Evolutionary conservation across 2,329 filamentous ascomycete species (phyloP), one percentile per base, ranked within the genome.

Genomic region (Pseudogymnoascus sp.): DNA sequence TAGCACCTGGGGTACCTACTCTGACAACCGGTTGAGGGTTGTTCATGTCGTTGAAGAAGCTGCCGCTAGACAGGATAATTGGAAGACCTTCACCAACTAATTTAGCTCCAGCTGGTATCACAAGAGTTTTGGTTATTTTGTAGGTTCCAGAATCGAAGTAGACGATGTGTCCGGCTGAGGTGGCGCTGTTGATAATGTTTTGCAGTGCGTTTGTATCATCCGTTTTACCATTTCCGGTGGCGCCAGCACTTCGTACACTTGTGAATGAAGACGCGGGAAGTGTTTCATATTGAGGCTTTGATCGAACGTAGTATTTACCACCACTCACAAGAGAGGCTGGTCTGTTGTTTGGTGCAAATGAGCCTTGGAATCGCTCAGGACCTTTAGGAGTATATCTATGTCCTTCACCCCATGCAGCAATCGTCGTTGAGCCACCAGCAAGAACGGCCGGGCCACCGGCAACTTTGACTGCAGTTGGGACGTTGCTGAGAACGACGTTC

Each of bases 361-460:
- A 44, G 9, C 79, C 78, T 65, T 78, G 70, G 66, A 66, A 64
- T n/a, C 48, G 55, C 25, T 33, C 77, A 62, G 81, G 77, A 61
- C 79, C 76, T 9, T 66, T 69, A 27, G 77, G 78, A 59, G 73
- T 80, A 74, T 95, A 92, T 55, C 84, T 79, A 66, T 88, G 87
- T 58, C 93, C 93, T 74, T 96, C 91, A 13, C 86, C 81, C 83
- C 89, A 97, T 10, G 85, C 86, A 4, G 77, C 74, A 64, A 96
- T 81, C 65, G 84, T 81, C 58, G 81, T 78, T 68, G 87, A 87
- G 63, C 90, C 90, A 1, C 79, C 76, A 29, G 96, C 81, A 38
- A 96, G 78, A 4, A 78, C 76, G 4, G 75, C 74, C 48, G 80
- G 77, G 41, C 84, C 86, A 65, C 77, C 79, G 17, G 77, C 74